These are phyloP conservation scores for Termitomyces heimii DNA, from an alignment of 768 basidiomycete genomes.

Conservation along the genomic window DNA sequence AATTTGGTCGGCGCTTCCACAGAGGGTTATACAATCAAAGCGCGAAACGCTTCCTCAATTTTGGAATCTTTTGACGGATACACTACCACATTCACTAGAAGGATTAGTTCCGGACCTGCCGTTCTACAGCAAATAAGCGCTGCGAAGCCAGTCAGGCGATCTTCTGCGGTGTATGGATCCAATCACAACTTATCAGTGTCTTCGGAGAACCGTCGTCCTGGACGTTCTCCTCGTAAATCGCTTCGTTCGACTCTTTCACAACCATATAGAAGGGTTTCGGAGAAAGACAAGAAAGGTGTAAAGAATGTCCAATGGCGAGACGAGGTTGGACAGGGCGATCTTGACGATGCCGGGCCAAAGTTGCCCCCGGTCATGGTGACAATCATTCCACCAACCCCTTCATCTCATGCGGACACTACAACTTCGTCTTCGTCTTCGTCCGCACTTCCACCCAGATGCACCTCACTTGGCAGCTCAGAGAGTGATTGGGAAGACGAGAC, in stretches of 20 bases:
- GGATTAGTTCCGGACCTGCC: conserved; percentile 46
- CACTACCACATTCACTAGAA: conserved; percentile 38
- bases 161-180: conserved; percentile 30
- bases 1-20: conserved; percentile 63
- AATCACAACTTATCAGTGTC: conserved; percentile 34
- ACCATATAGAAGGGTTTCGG: conserved; percentile 59
- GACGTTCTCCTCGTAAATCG: conserved; percentile 67
- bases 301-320: conserved; percentile 88
- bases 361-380: conserved; percentile 26
- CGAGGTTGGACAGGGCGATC: conserved; percentile 75
- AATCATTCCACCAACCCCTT: conserved; percentile 39
- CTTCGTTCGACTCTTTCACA: conserved; percentile 59
- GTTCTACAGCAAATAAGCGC: conserved; percentile 27
- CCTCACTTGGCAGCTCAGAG: conserved; percentile 61
- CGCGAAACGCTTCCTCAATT: conserved; percentile 24
- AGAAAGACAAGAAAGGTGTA: conserved; percentile 56
- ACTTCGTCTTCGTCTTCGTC: conserved; percentile 20
- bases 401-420: conserved; percentile 15
- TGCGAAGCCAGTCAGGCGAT: conserved; percentile 26
- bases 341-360: conserved; percentile 56
- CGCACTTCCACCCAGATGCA: conserved; percentile 32
- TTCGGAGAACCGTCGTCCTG: conserved; percentile 46
- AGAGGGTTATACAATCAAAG: conserved; percentile 43
- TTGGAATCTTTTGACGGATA: conserved; percentile 51
- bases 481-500: conserved; percentile 87